Base-by-base conservation (phyloP, 768 basidiomycete genomes). In the Gyrodon lividus region DNA sequence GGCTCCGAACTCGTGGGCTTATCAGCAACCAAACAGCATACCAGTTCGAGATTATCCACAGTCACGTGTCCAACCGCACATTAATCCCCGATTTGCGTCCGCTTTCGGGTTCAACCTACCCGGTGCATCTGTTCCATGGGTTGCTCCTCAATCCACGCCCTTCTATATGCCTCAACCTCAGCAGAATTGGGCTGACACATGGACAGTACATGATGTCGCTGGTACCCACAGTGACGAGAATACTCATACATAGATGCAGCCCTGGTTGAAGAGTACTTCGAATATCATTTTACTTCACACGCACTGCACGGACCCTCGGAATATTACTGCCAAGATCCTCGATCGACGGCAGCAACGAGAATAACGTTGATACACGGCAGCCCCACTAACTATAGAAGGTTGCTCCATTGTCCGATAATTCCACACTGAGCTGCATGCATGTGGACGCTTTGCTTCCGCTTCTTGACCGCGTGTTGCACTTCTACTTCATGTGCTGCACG, bases 21-120 rank as follows among this genome's bases (percentile, higher is more conserved):
- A 52, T 50, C 55, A 55, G 2, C 57, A 43, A 28, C 24, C 34
- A 20, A 56, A 37, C 30, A 43, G 37, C 39, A 41, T 54, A 3
- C 48, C 19, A 30, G 26, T 59, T 6, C 50, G 58, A 44, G 49
- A 50, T 47, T 65, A 62, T 20, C 41, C 43, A 16, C 68, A 63
- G 41, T 55, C 61, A 26, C 63, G 74, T 62, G 74, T 89, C n/a
- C 87, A 89, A 57, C 89, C 89, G 6, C 89, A 92, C 61, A 91
- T 92, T 52, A 91, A 92, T 59, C 89, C 89, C 8, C 78, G 84
- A 10, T 91, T 92, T 67, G 86, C 87, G 13, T 78, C 80, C 28
- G 71, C 72, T 24, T 86, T 89, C 55, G 86, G 82, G 22, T 65
- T 83, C 50, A 71, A 75, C 43, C 44, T 67, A 71, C 51, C 59